A percentile compares a stretch with the other conserved stretches of the same genome.
These are phyloP conservation scores for Arthrinium puccinioides DNA, from an alignment of 2,329 filamentous ascomycete genomes.

Conservation along the genomic window DNA sequence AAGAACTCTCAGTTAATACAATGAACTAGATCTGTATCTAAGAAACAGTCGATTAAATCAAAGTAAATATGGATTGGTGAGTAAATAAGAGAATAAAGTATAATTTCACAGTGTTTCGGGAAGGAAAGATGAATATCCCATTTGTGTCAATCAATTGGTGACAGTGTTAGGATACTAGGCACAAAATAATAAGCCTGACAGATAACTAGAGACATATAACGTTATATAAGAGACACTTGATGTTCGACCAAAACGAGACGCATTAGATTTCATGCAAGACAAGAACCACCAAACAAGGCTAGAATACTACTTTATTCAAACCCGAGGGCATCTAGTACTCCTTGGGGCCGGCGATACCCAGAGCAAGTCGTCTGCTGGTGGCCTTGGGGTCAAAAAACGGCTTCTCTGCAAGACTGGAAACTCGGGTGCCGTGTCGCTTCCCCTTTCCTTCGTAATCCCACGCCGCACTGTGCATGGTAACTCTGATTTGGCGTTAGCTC, in stretches of 20 bases:
- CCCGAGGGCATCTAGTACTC: background rate
- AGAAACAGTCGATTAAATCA: too few relatives aligned
- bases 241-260: background rate
- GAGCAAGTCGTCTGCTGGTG: slow-evolving; percentile 44
- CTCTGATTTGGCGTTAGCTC: slow-evolving; percentile 20
- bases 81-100: too few relatives aligned
- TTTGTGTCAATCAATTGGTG: too few relatives aligned
- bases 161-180: too few relatives aligned
- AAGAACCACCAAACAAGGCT: background rate
- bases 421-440: slow-evolving; percentile 50
- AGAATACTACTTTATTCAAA: background rate
- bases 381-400: slow-evolving; percentile 47
- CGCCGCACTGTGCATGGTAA: slow-evolving; percentile 51
- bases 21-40: too few relatives aligned
- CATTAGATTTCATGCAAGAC: background rate
- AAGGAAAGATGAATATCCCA: too few relatives aligned
- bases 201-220: background rate
- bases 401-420: slow-evolving; percentile 51
- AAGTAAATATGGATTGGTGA: too few relatives aligned
- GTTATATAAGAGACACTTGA: background rate
- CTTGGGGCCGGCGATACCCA: slow-evolving; percentile 37
- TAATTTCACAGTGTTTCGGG: too few relatives aligned
- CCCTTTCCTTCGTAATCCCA: slow-evolving; percentile 52
- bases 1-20: too few relatives aligned
- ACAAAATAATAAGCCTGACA: too few relatives aligned